Base-by-base conservation (phyloP, 2,329 filamentous ascomycete species). In the Pseudogymnoascus sp. region DNA sequence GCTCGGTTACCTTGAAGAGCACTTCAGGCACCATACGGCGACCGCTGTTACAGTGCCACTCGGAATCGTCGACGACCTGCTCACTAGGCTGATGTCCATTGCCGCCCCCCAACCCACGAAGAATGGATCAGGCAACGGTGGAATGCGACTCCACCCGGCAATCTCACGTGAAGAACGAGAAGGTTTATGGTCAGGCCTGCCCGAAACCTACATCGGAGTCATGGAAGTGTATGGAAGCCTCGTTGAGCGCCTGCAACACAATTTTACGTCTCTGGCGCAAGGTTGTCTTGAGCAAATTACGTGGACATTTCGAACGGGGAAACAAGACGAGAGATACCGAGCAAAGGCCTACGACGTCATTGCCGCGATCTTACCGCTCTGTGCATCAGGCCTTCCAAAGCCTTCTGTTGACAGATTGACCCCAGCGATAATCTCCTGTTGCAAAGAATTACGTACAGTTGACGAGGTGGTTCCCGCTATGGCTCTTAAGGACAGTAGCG, bases 141-240 rank as follows among this genome's bases (percentile, higher is more conserved):
- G 62, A 60, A 59, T 58, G 25, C 82, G 86, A 63, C 78, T 86
- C 62, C 92, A 91, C 67, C 79, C 85, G 6, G 87, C 90, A 64
- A 83, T 94, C 64, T 81, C 85, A 33, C 83, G 88, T 63, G 89
- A 95, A 58, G 93, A 97, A 73, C 87, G 87, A 63, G 90, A 96
- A 60, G 83, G 86, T 47, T 79, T 97, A 3, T 92, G 89, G 83
- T 76, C 81, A 53, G 78, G 83, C 15, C 78, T 97, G 9, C 89
- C 92, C 4, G 78, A 82, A 8, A 82, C 97, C 38, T 91, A 97
- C 69, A 74, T 85, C 12, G 84, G 88, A 12, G 82, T 84, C n/a
- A 75, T 96, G 60, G 74, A 81, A 20, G 74, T 96, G 1, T 74
- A 90, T 20, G 72, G 78, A 7, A 73, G 77, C 9, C 70, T 94